Evolutionary conservation across 83 land plant species (phyloP), one percentile per base, ranked within the genome.

Genomic region (Thuja plicata): DNA sequence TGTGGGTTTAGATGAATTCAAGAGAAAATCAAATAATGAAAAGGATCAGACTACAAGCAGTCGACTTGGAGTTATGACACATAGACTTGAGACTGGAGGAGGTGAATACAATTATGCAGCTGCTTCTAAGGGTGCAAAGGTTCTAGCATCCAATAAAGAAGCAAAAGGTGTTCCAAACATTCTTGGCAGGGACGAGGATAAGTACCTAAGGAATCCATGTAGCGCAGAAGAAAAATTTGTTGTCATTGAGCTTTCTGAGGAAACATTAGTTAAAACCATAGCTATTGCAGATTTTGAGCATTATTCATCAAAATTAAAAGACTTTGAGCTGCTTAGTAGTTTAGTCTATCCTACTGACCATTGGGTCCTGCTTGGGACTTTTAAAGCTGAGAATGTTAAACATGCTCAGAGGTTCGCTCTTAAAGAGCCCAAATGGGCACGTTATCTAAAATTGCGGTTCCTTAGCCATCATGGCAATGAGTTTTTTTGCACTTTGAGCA

Each of bases 171-270:
- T 96, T 66, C 88, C 88, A 38, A 94, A 95, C 84, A 94, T 98
- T 57, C 92, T 98, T 86, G 96, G 92, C 24, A 93, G 91, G 71
- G 96, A 98, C 84, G 91, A 94, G 84, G 98, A 98, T 87, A 97
- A 96, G 87, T 98, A 98, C 91, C 90, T 98, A 16, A 90, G 97
- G 87, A 98, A 94, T 88, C 99, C 99, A 17, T 98, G 99, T 88
- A 97, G 97, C 79, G 99, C 91, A 0, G 96, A 89, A 55, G 95
- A 85, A 45, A 98, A 97, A 88, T 96, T 87, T 89, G 96, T 98
- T 76, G 91, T 94, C 15, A 87, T 98, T 62, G 99, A 98, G 87
- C 96, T 98, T 85, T 92, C 97, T 19, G 97, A 96, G 54, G 99
- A 98, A 86, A 98, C 99, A 40, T 87, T 97, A 5, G 96, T 98